Percentiles rank a stretch among this genome's conserved stretches.
phyloP scores from a whole-genome alignment of 352 stramenopile species.

The Globisporangium cederbergense region DNA sequence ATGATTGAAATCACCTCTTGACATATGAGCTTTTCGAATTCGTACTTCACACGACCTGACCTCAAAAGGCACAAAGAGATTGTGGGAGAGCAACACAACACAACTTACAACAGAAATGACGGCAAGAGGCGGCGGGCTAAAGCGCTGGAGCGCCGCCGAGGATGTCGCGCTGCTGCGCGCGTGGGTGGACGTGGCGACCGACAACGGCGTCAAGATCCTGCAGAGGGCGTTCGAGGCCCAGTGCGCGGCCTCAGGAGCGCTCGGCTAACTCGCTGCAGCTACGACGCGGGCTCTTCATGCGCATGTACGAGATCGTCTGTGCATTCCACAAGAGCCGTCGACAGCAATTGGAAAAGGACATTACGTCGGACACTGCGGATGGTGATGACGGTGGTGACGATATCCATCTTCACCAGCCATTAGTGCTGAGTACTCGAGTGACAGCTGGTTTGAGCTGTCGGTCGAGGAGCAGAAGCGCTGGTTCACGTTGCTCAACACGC shows the following conservation, averaged over 20 bases:
- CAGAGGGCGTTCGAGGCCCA: background rate
- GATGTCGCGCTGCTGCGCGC: background rate
- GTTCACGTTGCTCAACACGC: conserved; percentile 3
- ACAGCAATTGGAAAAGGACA: background rate
- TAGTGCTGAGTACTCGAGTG: background rate
- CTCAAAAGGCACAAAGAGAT: too few species aligned
- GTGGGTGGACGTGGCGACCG: background rate
- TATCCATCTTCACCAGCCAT: background rate
- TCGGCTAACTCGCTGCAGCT: background rate
- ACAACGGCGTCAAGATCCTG: background rate
- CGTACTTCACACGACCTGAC: too few species aligned
- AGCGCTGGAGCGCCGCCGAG: background rate
- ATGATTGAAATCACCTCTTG: too few species aligned
- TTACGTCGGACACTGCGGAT: too few species aligned
- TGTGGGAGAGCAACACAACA: too few species aligned
- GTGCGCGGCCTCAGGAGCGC: too few species aligned
- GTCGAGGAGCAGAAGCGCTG: conserved; percentile 1
- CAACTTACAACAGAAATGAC: too few species aligned
- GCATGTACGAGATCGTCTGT: conserved; percentile 5
- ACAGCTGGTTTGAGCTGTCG: conserved; percentile 1
- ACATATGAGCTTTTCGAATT: too few species aligned
- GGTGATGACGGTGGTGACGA: background rate
- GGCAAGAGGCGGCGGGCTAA: too few species aligned
- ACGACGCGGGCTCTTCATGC: conserved; percentile 2
- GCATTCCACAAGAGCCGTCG: background rate